Conservation (phyloP, 371 early-diverging fungal species). For the Apophysomyces sp. region DNA sequence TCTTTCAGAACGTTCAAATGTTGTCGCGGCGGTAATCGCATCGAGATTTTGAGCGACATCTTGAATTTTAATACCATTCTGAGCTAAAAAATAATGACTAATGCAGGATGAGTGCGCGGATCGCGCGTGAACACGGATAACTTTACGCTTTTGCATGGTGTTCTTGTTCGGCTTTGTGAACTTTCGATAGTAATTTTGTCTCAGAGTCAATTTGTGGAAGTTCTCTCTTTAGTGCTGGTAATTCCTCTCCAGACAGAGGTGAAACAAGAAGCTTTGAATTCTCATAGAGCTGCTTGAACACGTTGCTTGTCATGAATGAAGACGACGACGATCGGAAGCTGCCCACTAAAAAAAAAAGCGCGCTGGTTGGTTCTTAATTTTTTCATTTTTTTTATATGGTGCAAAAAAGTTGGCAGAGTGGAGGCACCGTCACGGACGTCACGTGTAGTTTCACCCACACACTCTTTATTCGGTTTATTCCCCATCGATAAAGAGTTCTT, state of each 20-base stretch:
- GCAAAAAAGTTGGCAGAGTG: neutral
- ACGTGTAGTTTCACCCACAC: neutral
- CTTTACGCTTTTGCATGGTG: slow-evolving; percentile 21
- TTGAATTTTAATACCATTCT: slow-evolving; percentile 74
- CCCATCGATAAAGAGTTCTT: neutral
- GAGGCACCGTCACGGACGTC: neutral
- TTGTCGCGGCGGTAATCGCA: slow-evolving; percentile 58
- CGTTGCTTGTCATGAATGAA: slow-evolving; percentile 13
- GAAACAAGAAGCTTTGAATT: slow-evolving; percentile 17
- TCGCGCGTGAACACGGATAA: neutral
- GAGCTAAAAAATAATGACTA: slow-evolving; percentile 67
- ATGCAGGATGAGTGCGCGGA: neutral
- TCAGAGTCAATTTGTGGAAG: slow-evolving; percentile 10
- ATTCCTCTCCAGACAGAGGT: neutral
- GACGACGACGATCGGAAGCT: too few species aligned
- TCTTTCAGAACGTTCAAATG: slow-evolving; percentile 67
- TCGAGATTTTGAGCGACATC: slow-evolving; percentile 56
- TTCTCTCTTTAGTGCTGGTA: slow-evolving; percentile 9
- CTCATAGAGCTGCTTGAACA: slow-evolving; percentile 19
- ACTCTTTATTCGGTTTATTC: neutral
- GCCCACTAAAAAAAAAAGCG: too few species aligned
- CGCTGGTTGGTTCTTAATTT: neutral
- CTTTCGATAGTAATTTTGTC: slow-evolving; percentile 6
- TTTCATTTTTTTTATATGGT: neutral
- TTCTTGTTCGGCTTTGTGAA: slow-evolving; percentile 15